Percentiles rank a stretch among this genome's conserved stretches.
Evolutionary conservation across 331 rosid genomes (phyloP).

Genomic region (Telfairia occidentalis): DNA sequence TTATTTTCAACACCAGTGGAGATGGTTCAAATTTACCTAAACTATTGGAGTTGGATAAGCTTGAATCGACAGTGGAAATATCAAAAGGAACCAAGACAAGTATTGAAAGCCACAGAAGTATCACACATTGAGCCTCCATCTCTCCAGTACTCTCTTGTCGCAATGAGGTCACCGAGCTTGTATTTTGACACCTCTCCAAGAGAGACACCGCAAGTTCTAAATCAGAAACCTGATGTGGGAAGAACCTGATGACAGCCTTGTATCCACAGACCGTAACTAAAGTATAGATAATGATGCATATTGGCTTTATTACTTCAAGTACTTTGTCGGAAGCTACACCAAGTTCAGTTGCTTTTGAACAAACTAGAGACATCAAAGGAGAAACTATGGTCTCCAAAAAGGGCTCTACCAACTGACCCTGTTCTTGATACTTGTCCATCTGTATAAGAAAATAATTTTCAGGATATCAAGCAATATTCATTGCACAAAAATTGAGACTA

Average conservation of each 20-base stretch:
- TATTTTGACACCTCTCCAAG: slow-evolving; percentile 55
- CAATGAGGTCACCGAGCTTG: slow-evolving; percentile 43
- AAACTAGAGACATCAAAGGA: slow-evolving; percentile 67
- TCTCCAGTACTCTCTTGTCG: slow-evolving; percentile 88
- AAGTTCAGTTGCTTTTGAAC: slow-evolving; percentile 52
- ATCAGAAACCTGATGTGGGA: slow-evolving; percentile 95
- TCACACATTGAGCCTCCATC: slow-evolving; percentile 88
- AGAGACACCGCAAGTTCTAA: slow-evolving; percentile 88
- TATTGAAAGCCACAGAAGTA: slow-evolving; percentile 81
- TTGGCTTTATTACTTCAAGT: slow-evolving; percentile 66
- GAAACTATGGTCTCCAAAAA: slow-evolving; percentile 75
- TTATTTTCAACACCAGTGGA: slow-evolving; percentile 71
- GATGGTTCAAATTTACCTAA: slow-evolving; percentile 46
- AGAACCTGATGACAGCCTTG: slow-evolving; percentile 76
- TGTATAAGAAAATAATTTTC: slow-evolving; percentile 23
- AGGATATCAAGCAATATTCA: background rate
- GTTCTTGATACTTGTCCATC: slow-evolving; percentile 97
- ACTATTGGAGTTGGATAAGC: slow-evolving; percentile 42
- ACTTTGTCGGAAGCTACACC: slow-evolving; percentile 49
- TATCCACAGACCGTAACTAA: slow-evolving; percentile 79
- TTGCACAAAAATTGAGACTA: background rate
- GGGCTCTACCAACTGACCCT: slow-evolving; percentile 88
- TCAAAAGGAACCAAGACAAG: slow-evolving; percentile 91
- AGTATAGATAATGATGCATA: slow-evolving; percentile 58
- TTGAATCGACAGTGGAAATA: slow-evolving; percentile 68